Evolutionary conservation across 2,329 filamentous ascomycete genomes (phyloP), one percentile per base, ranked within the genome.

Genomic region (Mycogone perniciosa): DNA sequence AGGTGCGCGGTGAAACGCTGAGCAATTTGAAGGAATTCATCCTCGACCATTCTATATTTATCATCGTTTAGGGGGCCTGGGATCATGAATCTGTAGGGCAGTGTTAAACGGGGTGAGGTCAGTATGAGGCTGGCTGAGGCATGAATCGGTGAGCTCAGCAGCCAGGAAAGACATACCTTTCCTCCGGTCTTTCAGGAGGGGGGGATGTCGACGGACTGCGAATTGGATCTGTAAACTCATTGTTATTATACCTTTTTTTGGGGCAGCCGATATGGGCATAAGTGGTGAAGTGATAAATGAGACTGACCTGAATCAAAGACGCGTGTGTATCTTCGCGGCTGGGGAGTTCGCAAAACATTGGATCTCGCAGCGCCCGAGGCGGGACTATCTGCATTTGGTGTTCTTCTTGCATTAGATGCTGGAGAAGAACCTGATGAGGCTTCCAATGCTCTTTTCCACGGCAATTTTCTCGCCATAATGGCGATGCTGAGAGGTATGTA

Each of bases 21-120:
- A 0, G 88, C 88, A 0, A 82, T 79, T 11, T 77, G 70, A 20
- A 85, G 69, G 56, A 93, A 81, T 58, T 92, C 88, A 59, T 93
- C 88, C 65, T 92, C 88, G 0, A 93, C 88, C 85, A 92, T 91
- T 60, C 87, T 84, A 66, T 81, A 92, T 49, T 70, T 71, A 62
- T 91, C 86, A 64, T 93, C 88, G n/a, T 76, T 67, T 4, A 77
- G 72, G n/a, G 78, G 65, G 3, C 82, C 84, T 43, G 81, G 74
- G 2, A 73, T 70, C 85, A 92, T 90, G 63, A 75, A 75, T 31
- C 80, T 83, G 48, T 7, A 6, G 11, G 35, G 6, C 9, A 13
- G 27, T 7, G 26, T 20, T 20, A 3, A 20, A 20, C 2, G 20
- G 20, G 20, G 20, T 20, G 20, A 20, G 2, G 20, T 20, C 20